Evolutionary conservation across 139 green algal species (phyloP), one percentile per base, ranked within the genome.

Genomic region (Chlorella sp.): DNA sequence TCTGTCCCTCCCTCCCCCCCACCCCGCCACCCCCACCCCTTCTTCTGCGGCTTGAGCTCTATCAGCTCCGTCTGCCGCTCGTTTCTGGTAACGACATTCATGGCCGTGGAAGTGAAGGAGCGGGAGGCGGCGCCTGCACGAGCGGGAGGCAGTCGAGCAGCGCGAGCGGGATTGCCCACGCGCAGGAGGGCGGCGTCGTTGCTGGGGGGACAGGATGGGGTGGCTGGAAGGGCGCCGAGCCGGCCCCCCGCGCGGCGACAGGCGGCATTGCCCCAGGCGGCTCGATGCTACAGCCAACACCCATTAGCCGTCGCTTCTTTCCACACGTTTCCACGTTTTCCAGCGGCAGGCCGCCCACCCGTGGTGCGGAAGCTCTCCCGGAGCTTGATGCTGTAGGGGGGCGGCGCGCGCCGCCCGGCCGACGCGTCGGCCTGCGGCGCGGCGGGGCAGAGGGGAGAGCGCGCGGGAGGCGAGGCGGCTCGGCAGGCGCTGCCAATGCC

Each of bases 21-120:
- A 45, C 33, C 33, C 15, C 38, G 43, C 45, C 12, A 14, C 17
- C 6, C 72, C 46, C 73, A 79, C 43, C 79, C 94, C 86, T 98
- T 98, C 74, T 95, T 93, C 50, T 77, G 87, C 8, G 94, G 93
- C 29, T 84, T 90, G 35, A 91, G 79, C 68, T 97, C 88, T 35
- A 93, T 64, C 17, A 87, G 77, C 35, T 89, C 81, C 63, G 87
- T 72, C 43, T 80, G 58, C 21, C 79, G 78, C 68, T 88, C 78
- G 73, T 90, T 95, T 33, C 79, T 82, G 1, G 91, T 96, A 14
- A 69, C 43, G 3, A 85, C 69, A 4, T 64, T 71, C 50, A 88
- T 86, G 9, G 86, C 72, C 27, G 94, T 98, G 50, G 88, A 95
- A 5, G 95, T 98, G 82, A 98, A 97, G 21, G 83, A 86, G 11